Conservation (phyloP, 192 early-diverging fungal genomes). For the Fimicolochytrium jonesii region DNA sequence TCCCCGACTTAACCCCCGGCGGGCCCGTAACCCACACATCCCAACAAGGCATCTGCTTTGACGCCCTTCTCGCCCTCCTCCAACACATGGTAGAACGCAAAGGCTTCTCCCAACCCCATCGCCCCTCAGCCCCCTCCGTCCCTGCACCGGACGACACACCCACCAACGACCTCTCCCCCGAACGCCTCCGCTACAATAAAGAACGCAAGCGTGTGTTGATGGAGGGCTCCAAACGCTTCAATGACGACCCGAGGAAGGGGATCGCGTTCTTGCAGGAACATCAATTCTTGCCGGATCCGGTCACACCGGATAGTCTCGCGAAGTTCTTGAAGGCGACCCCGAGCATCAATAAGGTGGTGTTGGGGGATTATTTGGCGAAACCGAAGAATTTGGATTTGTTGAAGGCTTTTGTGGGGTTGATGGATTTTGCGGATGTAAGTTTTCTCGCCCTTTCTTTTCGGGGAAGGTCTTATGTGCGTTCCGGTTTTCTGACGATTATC, state of each 20-base stretch:
- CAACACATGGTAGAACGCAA: slow-evolving; percentile 65
- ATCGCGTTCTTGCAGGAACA: slow-evolving; percentile 61
- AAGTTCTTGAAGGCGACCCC: slow-evolving; percentile 75
- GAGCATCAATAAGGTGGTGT: slow-evolving; percentile 75
- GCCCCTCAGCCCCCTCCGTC: too few relatives aligned
- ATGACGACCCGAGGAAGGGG: slow-evolving; percentile 81
- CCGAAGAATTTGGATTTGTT: slow-evolving; percentile 82
- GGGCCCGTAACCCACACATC: slow-evolving; percentile 40
- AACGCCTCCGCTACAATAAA: slow-evolving; percentile 45
- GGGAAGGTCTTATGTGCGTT: neutral
- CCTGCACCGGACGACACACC: too few relatives aligned
- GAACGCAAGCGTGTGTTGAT: slow-evolving; percentile 74
- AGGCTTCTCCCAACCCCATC: neutral
- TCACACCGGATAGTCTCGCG: slow-evolving; percentile 58
- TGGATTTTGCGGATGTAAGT: slow-evolving; percentile 82
- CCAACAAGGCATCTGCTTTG: slow-evolving; percentile 69
- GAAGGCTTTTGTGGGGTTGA: slow-evolving; percentile 74
- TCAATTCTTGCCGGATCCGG: slow-evolving; percentile 44
- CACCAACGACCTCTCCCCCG: too few relatives aligned
- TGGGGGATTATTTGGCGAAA: slow-evolving; percentile 89
- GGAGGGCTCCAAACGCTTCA: slow-evolving; percentile 78
- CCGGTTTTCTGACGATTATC: neutral
- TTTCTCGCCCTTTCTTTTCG: too few relatives aligned
- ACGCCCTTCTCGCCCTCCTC: slow-evolving; percentile 67
- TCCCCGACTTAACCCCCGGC: slow-evolving; percentile 68